A percentile compares a stretch with the other conserved stretches of the same genome.
Evolutionary conservation across 1,284 basidiomycete species (phyloP).

Genomic region (Sporisorium graminicola): DNA sequence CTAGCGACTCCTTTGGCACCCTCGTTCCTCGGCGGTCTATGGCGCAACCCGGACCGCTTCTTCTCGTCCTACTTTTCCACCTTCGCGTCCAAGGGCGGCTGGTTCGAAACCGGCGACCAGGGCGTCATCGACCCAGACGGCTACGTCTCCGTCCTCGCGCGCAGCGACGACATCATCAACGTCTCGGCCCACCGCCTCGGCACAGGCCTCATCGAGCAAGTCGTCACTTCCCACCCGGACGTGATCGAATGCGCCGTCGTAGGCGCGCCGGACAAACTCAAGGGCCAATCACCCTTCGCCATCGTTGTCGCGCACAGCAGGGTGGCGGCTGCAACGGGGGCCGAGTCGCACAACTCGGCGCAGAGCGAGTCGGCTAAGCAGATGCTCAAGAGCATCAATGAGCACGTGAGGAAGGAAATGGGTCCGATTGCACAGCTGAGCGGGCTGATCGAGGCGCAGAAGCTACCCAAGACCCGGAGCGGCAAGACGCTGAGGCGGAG

Average conservation of each 20-base stretch:
- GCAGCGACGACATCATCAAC: constrained; percentile 64
- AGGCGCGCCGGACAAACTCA: constrained; percentile 63
- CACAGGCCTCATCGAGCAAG: constrained; percentile 64
- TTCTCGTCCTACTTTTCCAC: constrained; percentile 58
- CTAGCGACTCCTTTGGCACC: constrained; percentile 59
- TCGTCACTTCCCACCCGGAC: constrained; percentile 48
- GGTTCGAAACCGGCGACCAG: constrained; percentile 67
- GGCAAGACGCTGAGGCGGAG: constrained; percentile 62
- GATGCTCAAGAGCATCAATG: constrained; percentile 62
- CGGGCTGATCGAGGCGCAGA: constrained; percentile 49
- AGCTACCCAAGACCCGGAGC: constrained; percentile 65
- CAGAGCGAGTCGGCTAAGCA: constrained; percentile 28
- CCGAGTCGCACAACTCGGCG: constrained; percentile 26
- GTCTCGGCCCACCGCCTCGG: constrained; percentile 64
- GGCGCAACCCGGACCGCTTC: constrained; percentile 61
- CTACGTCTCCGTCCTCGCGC: constrained; percentile 62
- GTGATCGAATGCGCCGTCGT: constrained; percentile 66
- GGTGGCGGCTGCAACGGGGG: constrained; percentile 27
- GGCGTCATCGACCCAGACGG: constrained; percentile 62
- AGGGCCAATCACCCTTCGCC: constrained; percentile 67
- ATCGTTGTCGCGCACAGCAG: constrained; percentile 51
- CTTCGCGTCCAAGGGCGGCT: constrained; percentile 62
- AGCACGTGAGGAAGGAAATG: constrained; percentile 60
- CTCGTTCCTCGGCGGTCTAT: constrained; percentile 60
- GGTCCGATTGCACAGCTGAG: constrained; percentile 62